Percentiles rank a stretch among this genome's conserved stretches.
phyloP scores from a whole-genome alignment of 2,329 filamentous ascomycete genomes.

The Arthrobotrys sinensis region DNA sequence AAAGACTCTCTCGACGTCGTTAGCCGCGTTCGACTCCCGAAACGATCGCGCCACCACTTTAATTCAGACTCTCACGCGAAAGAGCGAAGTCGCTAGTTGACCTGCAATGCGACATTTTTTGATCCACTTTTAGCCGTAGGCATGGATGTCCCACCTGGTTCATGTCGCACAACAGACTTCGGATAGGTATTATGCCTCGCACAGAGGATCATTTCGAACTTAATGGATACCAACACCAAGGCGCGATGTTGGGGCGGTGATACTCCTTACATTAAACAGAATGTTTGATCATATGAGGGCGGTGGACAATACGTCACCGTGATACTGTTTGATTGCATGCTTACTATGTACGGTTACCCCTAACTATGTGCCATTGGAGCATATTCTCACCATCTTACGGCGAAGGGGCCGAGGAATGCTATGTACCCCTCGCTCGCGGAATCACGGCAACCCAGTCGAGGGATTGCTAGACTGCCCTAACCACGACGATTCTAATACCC shows the following conservation, averaged over 20 bases:
- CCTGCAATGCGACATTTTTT: constrained; percentile 16
- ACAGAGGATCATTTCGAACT: not conserved
- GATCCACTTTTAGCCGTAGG: constrained; percentile 25
- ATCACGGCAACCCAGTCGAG: not conserved
- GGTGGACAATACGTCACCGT: not conserved
- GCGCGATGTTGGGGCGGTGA: not conserved
- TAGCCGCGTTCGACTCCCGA: not conserved
- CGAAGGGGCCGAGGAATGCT: constrained; percentile 10
- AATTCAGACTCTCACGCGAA: constrained; percentile 3
- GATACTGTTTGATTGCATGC: not conserved
- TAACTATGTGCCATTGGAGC: not conserved
- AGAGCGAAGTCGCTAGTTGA: not conserved
- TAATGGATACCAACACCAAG: not conserved
- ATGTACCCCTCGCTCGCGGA: constrained; percentile 4
- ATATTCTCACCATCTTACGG: not conserved
- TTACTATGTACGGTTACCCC: constrained; percentile 3
- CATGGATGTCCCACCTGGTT: not conserved
- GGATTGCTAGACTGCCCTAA: not conserved
- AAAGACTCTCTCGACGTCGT: not conserved
- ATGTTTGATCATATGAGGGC: constrained; percentile 7
- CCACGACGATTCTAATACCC: constrained; percentile 1
- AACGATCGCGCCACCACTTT: not conserved
- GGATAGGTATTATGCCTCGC: not conserved
- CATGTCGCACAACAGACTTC: constrained; percentile 14
- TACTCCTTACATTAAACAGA: not conserved